Conservation (phyloP, 331 rosid genomes). For the Malus hybrid region DNA sequence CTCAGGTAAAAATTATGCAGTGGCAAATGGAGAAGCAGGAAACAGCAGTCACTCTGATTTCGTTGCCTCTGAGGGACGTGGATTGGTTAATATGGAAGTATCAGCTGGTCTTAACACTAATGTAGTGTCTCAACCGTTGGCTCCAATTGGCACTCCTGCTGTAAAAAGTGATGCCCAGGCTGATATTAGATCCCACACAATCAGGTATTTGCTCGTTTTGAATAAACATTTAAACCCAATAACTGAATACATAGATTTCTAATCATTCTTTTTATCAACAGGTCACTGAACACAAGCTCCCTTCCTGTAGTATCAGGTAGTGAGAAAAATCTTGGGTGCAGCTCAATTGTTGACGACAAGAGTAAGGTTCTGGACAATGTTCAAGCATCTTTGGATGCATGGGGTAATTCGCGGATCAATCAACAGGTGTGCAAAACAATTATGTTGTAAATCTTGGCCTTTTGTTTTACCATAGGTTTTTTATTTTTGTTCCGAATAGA, state of each 20-base stretch:
- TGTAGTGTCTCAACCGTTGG: constrained; percentile 52
- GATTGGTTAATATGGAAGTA: constrained; percentile 34
- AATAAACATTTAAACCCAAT: background rate
- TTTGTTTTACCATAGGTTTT: background rate
- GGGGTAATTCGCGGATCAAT: constrained; percentile 62
- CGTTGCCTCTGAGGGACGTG: constrained; percentile 47
- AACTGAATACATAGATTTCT: background rate
- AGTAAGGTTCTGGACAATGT: constrained; percentile 56
- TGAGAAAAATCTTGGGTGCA: constrained; percentile 38
- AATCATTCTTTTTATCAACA: constrained; percentile 24
- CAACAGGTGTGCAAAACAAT: constrained; percentile 56
- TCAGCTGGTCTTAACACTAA: constrained; percentile 59
- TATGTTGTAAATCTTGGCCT: background rate
- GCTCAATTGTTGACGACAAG: constrained; percentile 55
- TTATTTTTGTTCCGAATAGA: background rate
- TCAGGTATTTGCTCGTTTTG: constrained; percentile 38
- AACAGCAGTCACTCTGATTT: constrained; percentile 32
- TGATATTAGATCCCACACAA: constrained; percentile 55
- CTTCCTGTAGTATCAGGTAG: constrained; percentile 45
- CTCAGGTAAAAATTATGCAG: constrained; percentile 36
- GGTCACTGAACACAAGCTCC: constrained; percentile 51
- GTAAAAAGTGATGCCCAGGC: constrained; percentile 64
- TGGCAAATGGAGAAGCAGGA: constrained; percentile 34
- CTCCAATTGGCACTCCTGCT: constrained; percentile 92
- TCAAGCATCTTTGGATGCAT: constrained; percentile 60